Evolutionary conservation across 495 filamentous ascomycete genomes (phyloP).

Genomic region (Daldinia vernicosa): DNA sequence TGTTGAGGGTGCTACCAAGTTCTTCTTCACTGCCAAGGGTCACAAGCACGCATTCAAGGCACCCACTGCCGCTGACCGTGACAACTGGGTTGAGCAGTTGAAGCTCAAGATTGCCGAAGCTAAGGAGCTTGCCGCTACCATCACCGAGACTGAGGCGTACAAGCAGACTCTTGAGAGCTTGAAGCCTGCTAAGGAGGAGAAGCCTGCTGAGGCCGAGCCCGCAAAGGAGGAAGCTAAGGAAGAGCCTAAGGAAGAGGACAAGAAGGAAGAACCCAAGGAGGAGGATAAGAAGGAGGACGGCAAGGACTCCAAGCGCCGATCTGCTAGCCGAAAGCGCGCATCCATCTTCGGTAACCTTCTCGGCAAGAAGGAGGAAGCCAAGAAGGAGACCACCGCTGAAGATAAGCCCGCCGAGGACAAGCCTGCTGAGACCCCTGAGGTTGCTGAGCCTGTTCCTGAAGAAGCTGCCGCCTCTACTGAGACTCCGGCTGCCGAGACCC

Average conservation of each 20-base stretch:
- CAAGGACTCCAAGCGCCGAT: constrained; percentile 68
- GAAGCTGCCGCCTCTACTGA: constrained; percentile 42
- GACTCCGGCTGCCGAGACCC: constrained; percentile 45
- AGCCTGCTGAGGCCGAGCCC: constrained; percentile 53
- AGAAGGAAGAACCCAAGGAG: constrained; percentile 53
- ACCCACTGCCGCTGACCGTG: constrained; percentile 74
- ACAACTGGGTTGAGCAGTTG: constrained; percentile 85
- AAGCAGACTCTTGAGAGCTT: constrained; percentile 79
- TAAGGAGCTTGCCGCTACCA: constrained; percentile 72
- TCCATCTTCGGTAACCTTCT: constrained; percentile 83
- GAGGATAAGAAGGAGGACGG: constrained; percentile 58
- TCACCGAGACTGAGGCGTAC: constrained; percentile 77
- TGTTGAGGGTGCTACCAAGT: constrained; percentile 77
- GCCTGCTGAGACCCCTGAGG: constrained; percentile 44
- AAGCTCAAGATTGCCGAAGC: constrained; percentile 81
- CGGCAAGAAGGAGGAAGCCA: constrained; percentile 77
- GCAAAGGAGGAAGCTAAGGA: constrained; percentile 61
- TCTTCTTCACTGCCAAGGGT: constrained; percentile 81
- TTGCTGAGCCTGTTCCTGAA: constrained; percentile 42
- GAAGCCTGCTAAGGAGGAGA: constrained; percentile 65
- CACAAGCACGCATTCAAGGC: constrained; percentile 94
- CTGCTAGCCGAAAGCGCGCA: constrained; percentile 84
- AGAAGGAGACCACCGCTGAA: constrained; percentile 65
- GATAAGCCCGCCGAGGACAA: constrained; percentile 53
- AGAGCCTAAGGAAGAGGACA: constrained; percentile 52